phyloP scores from a whole-genome alignment of 495 filamentous ascomycete species.

The Entonaema liquescens region DNA sequence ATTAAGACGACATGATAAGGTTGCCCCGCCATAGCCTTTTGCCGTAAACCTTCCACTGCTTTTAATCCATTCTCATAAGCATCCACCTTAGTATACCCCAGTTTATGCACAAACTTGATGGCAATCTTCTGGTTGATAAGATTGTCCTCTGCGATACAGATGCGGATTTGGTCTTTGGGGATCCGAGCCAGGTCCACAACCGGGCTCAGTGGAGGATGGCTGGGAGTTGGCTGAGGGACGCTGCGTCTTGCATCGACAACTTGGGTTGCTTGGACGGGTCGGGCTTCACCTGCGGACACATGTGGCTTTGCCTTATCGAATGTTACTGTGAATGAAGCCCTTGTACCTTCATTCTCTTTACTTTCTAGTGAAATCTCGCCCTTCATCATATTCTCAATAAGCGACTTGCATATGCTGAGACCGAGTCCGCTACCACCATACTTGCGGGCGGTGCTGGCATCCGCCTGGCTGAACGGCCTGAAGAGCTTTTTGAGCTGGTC shows the following conservation, averaged over 20 bases:
- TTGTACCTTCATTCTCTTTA: constrained; percentile 77
- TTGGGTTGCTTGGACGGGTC: constrained; percentile 47
- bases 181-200: constrained; percentile 69
- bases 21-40: constrained; percentile 69
- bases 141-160: constrained; percentile 94
- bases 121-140: constrained; percentile 92
- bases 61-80: constrained; percentile 87
- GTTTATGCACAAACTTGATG: constrained; percentile 83
- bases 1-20: constrained; percentile 87
- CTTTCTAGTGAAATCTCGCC: constrained; percentile 86
- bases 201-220: constrained; percentile 61
- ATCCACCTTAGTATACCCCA: constrained; percentile 80
- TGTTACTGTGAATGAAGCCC: constrained; percentile 81
- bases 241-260: constrained; percentile 47
- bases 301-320: constrained; percentile 77
- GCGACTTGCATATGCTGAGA: constrained; percentile 91
- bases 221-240: constrained; percentile 41
- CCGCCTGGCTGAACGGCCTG: constrained; percentile 89
- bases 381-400: constrained; percentile 89
- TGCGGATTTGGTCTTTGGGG: constrained; percentile 77
- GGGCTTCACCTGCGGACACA: constrained; percentile 59
- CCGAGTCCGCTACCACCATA: constrained; percentile 92
- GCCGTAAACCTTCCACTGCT: constrained; percentile 82
- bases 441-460: constrained; percentile 83
- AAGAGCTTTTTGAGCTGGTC: constrained; percentile 86